These are phyloP conservation scores for Trichoderma asperellum DNA, from an alignment of 2,329 filamentous ascomycete genomes.

Conservation along the genomic window DNA sequence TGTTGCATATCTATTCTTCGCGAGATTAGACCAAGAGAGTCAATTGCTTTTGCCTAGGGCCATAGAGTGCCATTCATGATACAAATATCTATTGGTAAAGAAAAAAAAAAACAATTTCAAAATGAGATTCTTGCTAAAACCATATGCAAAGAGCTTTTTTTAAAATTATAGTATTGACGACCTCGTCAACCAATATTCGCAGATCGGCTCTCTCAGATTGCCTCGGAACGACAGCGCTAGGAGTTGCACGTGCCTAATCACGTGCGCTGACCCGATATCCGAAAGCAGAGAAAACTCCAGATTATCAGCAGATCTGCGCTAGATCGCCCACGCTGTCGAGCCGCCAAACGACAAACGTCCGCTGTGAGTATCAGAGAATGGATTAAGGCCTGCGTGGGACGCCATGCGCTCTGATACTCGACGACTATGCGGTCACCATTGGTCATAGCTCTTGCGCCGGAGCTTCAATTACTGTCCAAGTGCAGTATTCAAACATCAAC, in stretches of 20 bases:
- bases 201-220: not conserved
- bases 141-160: too few species aligned
- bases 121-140: too few species aligned
- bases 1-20: too few species aligned
- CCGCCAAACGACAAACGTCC: not conserved
- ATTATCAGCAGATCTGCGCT: conserved; percentile 15
- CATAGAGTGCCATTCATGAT: too few species aligned
- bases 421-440: conserved; percentile 43
- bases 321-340: conserved; percentile 12
- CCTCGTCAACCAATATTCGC: not conserved
- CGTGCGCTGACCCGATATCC: conserved; percentile 14
- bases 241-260: conserved; percentile 21
- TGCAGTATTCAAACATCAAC: conserved; percentile 30
- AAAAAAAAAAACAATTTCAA: too few species aligned
- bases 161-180: too few species aligned
- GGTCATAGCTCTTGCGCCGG: conserved; percentile 39
- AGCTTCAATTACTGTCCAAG: conserved; percentile 36
- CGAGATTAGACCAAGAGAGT: too few species aligned
- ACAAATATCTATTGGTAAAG: too few species aligned
- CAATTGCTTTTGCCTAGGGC: too few species aligned
- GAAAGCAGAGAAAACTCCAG: conserved; percentile 22
- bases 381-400: conserved; percentile 36
- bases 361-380: conserved; percentile 32
- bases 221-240: not conserved
- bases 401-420: conserved; percentile 39